phyloP scores from a whole-genome alignment of 192 early-diverging fungal species.

The Podila epigama region DNA sequence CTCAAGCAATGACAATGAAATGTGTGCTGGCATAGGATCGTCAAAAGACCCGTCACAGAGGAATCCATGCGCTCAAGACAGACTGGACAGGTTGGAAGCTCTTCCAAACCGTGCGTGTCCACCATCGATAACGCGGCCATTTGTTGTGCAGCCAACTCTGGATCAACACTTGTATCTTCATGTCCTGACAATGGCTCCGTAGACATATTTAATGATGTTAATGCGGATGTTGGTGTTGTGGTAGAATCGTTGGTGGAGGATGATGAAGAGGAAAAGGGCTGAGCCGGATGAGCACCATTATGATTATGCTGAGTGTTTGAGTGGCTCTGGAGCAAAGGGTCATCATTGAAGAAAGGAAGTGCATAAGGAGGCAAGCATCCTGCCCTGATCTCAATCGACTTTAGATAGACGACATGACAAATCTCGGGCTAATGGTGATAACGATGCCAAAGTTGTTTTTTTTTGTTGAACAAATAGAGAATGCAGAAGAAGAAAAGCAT shows the following conservation, averaged over 20 bases:
- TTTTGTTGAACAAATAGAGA: neutral
- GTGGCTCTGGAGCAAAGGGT: slow-evolving; percentile 50
- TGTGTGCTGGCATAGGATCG: slow-evolving; percentile 94
- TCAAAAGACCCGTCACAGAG: slow-evolving; percentile 85
- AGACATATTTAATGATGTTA: slow-evolving; percentile 1
- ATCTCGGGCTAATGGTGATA: slow-evolving; percentile 65
- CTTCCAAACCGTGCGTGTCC: slow-evolving; percentile 53
- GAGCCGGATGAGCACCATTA: too few species aligned
- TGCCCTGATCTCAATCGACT: slow-evolving; percentile 70
- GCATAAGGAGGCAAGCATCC: slow-evolving; percentile 65
- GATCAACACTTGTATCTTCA: neutral
- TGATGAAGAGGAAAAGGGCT: too few species aligned
- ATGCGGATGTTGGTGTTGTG: too few species aligned
- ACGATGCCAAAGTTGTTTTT: neutral
- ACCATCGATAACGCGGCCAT: neutral
- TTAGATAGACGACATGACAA: slow-evolving; percentile 84
- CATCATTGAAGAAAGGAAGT: slow-evolving; percentile 64
- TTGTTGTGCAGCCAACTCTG: neutral
- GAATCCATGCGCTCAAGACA: slow-evolving; percentile 97
- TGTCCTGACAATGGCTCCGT: neutral
- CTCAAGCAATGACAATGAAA: slow-evolving; percentile 93
- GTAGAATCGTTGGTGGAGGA: too few species aligned
- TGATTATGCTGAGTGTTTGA: slow-evolving; percentile 1
- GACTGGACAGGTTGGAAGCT: slow-evolving; percentile 95
- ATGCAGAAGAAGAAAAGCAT: neutral